Evolutionary conservation across 148 eudicot genomes (phyloP), one percentile per base, ranked within the genome.

Genomic region (Dysphania ambrosioides): DNA sequence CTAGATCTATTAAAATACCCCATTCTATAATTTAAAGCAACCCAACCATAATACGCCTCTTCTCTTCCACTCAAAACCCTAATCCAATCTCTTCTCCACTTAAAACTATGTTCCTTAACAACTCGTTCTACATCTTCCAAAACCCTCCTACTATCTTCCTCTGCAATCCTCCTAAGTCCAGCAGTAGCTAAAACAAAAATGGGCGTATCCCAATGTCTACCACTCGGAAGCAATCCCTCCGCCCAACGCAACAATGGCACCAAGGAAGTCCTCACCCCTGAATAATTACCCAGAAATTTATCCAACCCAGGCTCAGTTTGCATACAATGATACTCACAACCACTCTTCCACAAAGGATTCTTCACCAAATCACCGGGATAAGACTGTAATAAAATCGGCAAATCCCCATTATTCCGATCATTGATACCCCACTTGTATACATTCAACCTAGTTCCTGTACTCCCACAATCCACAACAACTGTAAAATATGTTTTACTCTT

Each of bases 1-100:
- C 77, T 79, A 5, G 78, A 67, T 64, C 79, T 83, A 34, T 75
- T 81, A 68, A 93, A 81, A 51, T 72, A 68, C 53, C 93, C 93
- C 87, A 82, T 83, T 78, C 82, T 85, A 72, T 86, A 91, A 71
- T 93, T 90, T 63, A 90, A 74, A 13, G 96, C 93, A 75, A 86
- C 87, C 98, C 98, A 93, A 49, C 96, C 96, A 78, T 85, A 93
- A 74, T 87, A 88, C 16, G 96, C 98, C 74, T 93, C 98, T 76
- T 93, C 93, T 75, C 84, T 89, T 73, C 98, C 98, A 68, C 86
- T 90, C 86, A 93, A 83, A 6, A 93, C 89, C 86, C 88, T 85
- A 66, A 90, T 81, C 98, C 92, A 89, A 23, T 66, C 79, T 71
- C 75, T 85, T 55, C 72, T 87, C 77, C 85, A 79, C 81, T 63